These are phyloP conservation scores for Gentiana dahurica DNA, from an alignment of 257 asterid genomes.

Conservation along the genomic window DNA sequence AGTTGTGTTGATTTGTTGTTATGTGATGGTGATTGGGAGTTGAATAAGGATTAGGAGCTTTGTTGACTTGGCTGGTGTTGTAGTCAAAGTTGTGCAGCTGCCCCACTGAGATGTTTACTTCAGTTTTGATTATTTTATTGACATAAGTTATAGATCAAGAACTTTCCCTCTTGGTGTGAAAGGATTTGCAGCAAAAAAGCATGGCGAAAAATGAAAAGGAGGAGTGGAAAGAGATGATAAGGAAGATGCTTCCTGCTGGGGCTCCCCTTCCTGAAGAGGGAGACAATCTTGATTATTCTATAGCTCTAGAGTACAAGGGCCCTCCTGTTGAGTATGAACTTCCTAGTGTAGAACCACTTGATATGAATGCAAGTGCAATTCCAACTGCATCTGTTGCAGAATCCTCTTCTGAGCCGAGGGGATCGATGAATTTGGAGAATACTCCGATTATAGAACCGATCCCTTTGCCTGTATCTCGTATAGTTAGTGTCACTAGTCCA, in stretches of 20 bases:
- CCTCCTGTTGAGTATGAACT: constrained; percentile 58
- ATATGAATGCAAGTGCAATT: constrained; percentile 40
- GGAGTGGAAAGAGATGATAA: constrained; percentile 78
- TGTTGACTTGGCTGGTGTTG: constrained; percentile 11
- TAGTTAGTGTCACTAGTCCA: constrained; percentile 41
- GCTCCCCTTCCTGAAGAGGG: constrained; percentile 74
- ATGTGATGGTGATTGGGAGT: constrained; percentile 7
- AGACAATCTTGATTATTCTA: constrained; percentile 69
- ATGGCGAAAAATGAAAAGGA: constrained; percentile 45
- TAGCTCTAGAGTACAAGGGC: constrained; percentile 75
- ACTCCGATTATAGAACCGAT: constrained; percentile 62
- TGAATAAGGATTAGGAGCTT: background rate
- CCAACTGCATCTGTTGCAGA: constrained; percentile 47
- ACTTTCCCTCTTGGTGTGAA: constrained; percentile 7
- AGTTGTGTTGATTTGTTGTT: constrained; percentile 7
- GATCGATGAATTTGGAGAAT: constrained; percentile 20
- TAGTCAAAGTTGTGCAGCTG: constrained; percentile 10
- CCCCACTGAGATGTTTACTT: constrained; percentile 12
- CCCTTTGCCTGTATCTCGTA: constrained; percentile 54
- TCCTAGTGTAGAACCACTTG: constrained; percentile 65
- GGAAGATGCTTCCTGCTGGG: constrained; percentile 90
- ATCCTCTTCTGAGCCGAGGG: constrained; percentile 57
- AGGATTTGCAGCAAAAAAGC: constrained; percentile 9
- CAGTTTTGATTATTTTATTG: constrained; percentile 14
- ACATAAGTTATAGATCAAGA: constrained; percentile 10